Conservation (phyloP, 495 filamentous ascomycete genomes). For the Penicillium mononematosum region DNA sequence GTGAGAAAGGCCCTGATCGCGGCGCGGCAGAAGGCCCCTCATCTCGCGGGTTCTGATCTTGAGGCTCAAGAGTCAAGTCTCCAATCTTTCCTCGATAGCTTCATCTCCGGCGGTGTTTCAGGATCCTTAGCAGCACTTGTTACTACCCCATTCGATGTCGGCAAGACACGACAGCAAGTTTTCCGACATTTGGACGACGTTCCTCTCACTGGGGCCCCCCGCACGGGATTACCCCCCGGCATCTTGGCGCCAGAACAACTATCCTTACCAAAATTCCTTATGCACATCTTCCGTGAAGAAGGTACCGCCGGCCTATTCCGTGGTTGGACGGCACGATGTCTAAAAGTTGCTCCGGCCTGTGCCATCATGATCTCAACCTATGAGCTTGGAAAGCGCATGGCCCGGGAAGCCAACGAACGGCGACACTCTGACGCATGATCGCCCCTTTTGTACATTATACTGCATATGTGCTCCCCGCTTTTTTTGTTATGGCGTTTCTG, state of each 20-base stretch:
- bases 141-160: conserved; percentile 95
- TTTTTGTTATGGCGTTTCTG: conserved; percentile 23
- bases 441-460: conserved; percentile 22
- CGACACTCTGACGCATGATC: conserved; percentile 29
- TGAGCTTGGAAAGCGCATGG: conserved; percentile 90
- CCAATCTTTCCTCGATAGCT: conserved; percentile 74
- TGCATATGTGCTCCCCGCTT: conserved; percentile 27
- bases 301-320: conserved; percentile 78
- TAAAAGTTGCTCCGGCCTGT: conserved; percentile 95
- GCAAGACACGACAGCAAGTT: conserved; percentile 92
- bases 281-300: conserved; percentile 84
- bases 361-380: conserved; percentile 99
- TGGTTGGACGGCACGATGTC: conserved; percentile 84
- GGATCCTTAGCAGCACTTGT: conserved; percentile 84
- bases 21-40: conserved; percentile 49
- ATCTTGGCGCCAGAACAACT: conserved; percentile 64
- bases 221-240: conserved; percentile 20
- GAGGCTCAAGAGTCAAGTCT: conserved; percentile 17
- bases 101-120: conserved; percentile 77
- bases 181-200: conserved; percentile 55
- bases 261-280: conserved; percentile 73
- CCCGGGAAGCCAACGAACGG: conserved; percentile 73
- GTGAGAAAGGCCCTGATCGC: conserved; percentile 66
- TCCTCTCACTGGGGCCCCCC: conserved; percentile 17
- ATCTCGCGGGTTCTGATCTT: conserved; percentile 12